phyloP scores from a whole-genome alignment of 768 basidiomycete species.

The Kwoniella mangroviensis region DNA sequence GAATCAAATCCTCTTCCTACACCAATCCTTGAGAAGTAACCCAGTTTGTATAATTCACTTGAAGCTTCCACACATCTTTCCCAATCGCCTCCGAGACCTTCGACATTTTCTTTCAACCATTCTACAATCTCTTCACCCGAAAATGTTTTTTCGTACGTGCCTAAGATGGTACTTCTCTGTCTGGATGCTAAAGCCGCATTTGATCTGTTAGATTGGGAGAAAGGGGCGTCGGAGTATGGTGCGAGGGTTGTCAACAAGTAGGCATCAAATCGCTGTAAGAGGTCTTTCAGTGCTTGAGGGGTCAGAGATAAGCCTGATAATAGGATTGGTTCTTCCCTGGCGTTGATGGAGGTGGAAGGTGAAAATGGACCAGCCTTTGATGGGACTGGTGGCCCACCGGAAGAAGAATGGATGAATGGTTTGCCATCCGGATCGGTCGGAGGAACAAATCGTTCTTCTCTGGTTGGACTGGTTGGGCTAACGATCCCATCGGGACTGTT shows the following conservation, averaged over 20 bases:
- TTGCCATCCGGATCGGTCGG: slow-evolving; percentile 57
- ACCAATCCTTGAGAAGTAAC: slow-evolving; percentile 59
- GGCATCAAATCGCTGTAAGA: slow-evolving; percentile 64
- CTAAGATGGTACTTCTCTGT: slow-evolving; percentile 51
- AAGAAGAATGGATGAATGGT: slow-evolving; percentile 48
- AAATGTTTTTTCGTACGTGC: slow-evolving; percentile 69
- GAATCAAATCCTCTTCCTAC: slow-evolving; percentile 65
- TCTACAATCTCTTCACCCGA: slow-evolving; percentile 85
- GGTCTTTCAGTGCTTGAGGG: slow-evolving; percentile 68
- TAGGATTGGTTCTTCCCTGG: slow-evolving; percentile 62
- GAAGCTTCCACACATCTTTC: slow-evolving; percentile 80
- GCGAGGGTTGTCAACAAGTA: slow-evolving; percentile 45
- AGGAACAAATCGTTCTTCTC: slow-evolving; percentile 66
- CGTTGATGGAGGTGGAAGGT: background rate
- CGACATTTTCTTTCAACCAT: slow-evolving; percentile 79
- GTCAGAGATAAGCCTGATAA: slow-evolving; percentile 76
- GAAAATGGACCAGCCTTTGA: slow-evolving; percentile 49
- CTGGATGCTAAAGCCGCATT: slow-evolving; percentile 62
- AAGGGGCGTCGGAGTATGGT: slow-evolving; percentile 41
- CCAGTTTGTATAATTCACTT: slow-evolving; percentile 66
- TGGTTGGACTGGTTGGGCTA: slow-evolving; percentile 64
- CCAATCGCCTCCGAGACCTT: slow-evolving; percentile 74
- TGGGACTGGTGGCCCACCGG: slow-evolving; percentile 58
- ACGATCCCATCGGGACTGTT: slow-evolving; percentile 59
- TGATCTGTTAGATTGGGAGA: slow-evolving; percentile 31